Evolutionary conservation across 73 alveolate genomes (phyloP).

Genomic region (Stentor coeruleus): DNA sequence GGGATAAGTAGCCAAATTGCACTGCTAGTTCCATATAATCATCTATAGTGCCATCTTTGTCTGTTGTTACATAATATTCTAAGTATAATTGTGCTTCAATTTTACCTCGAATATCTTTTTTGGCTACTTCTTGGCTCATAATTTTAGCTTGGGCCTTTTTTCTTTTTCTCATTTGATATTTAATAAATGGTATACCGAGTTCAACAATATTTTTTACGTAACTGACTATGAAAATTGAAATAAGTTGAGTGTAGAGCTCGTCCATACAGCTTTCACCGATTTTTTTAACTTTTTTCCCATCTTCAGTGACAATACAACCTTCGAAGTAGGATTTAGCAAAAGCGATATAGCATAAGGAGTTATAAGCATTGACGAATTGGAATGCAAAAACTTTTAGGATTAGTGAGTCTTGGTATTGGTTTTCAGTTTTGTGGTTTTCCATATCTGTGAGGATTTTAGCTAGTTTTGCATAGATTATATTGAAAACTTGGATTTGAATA

Average conservation of each 20-base stretch:
- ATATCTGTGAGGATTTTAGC: constrained; percentile 33
- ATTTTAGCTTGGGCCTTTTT: not conserved
- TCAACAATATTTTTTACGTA: constrained; percentile 29
- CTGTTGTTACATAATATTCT: constrained; percentile 32
- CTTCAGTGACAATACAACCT: not conserved
- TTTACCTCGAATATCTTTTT: constrained; percentile 26
- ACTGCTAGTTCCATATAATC: constrained; percentile 44
- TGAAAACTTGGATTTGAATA: constrained; percentile 40
- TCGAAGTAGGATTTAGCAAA: constrained; percentile 25
- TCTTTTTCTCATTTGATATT: not conserved
- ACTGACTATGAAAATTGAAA: constrained; percentile 31
- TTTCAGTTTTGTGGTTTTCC: constrained; percentile 52
- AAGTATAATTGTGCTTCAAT: constrained; percentile 33
- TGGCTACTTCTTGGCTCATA: constrained; percentile 13
- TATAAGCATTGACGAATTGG: constrained; percentile 51
- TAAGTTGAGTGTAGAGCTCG: constrained; percentile 35
- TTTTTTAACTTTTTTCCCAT: not conserved
- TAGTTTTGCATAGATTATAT: constrained; percentile 32
- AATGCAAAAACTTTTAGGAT: constrained; percentile 47
- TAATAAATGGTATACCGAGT: constrained; percentile 26
- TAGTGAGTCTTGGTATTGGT: constrained; percentile 39
- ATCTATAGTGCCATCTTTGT: constrained; percentile 46
- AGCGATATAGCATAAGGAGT: constrained; percentile 54
- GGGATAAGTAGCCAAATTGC: constrained; percentile 33
- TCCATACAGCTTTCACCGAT: constrained; percentile 31